phyloP scores from a whole-genome alignment of 176 grass and related monocot species.

The Musa acuminata region DNA sequence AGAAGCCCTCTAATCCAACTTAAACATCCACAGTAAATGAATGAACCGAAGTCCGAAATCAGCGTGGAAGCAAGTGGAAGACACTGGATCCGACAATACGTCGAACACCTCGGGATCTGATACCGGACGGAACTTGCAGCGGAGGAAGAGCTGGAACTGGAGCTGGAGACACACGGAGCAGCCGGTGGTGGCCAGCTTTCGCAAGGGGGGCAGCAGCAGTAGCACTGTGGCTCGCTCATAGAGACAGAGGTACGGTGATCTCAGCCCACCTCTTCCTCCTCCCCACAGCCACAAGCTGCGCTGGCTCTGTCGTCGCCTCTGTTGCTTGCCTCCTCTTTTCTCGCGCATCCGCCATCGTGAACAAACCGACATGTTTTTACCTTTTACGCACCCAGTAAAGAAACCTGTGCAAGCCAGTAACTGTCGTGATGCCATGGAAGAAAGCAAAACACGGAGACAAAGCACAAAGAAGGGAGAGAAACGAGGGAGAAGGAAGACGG shows the following conservation, averaged over 20 bases:
- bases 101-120: background rate
- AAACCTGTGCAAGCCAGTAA: too few relatives aligned
- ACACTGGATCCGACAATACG: background rate
- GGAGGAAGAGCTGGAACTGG: background rate
- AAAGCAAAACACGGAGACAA: too few relatives aligned
- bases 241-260: background rate
- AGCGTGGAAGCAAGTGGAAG: too few relatives aligned
- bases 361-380: background rate
- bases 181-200: background rate
- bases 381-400: background rate
- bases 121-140: background rate
- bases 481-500: too few relatives aligned
- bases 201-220: background rate
- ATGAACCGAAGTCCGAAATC: too few relatives aligned
- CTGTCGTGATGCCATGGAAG: too few relatives aligned
- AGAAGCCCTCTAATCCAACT: too few relatives aligned
- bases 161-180: background rate
- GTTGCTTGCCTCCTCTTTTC: background rate
- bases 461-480: too few relatives aligned
- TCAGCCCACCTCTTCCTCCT: background rate
- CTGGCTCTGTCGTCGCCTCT: background rate
- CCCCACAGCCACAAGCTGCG: background rate
- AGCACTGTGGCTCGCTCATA: background rate
- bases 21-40: too few relatives aligned
- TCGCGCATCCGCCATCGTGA: background rate